Conservation (phyloP, 805 yeast species). For the Vanderwaltozyma verrucispora region DNA sequence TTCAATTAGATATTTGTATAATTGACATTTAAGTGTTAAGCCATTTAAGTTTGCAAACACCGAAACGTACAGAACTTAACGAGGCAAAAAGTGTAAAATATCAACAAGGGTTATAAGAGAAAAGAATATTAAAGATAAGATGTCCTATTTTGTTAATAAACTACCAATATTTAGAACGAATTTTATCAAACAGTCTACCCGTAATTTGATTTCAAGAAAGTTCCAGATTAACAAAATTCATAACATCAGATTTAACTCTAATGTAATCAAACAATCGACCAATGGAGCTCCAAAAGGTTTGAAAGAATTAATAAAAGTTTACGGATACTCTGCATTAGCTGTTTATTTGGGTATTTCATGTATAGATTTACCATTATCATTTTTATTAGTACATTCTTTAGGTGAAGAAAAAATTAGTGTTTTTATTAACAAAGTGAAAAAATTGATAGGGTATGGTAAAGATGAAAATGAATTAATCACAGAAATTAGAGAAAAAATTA, state of each 20-base stretch:
- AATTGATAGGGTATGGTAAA: conserved; percentile 52
- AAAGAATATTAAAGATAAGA: too few relatives aligned
- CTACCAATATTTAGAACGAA: not conserved
- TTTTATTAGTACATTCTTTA: conserved; percentile 67
- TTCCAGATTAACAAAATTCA: too few relatives aligned
- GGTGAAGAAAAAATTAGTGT: conserved; percentile 76
- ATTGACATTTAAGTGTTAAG: too few relatives aligned
- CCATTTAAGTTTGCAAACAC: too few relatives aligned
- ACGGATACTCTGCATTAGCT: conserved; percentile 86
- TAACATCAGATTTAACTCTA: too few relatives aligned
- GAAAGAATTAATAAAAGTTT: conserved; percentile 65
- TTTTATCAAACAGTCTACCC: not conserved
- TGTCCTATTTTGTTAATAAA: too few relatives aligned
- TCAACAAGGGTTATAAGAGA: too few relatives aligned
- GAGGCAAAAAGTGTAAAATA: too few relatives aligned
- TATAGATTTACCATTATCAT: conserved; percentile 78
- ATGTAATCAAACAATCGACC: conserved; percentile 2
- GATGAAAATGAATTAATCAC: conserved; percentile 32
- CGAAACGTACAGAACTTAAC: too few relatives aligned
- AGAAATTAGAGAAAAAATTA: conserved; percentile 27
- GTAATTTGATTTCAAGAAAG: not conserved
- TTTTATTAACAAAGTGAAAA: conserved; percentile 51
- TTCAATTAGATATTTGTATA: too few relatives aligned
- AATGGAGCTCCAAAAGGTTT: conserved; percentile 27
- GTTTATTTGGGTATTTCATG: conserved; percentile 66